These are phyloP conservation scores for Ophiognomonia clavigignenti-juglandacearum DNA, from an alignment of 2,329 filamentous ascomycete genomes.

Conservation along the genomic window DNA sequence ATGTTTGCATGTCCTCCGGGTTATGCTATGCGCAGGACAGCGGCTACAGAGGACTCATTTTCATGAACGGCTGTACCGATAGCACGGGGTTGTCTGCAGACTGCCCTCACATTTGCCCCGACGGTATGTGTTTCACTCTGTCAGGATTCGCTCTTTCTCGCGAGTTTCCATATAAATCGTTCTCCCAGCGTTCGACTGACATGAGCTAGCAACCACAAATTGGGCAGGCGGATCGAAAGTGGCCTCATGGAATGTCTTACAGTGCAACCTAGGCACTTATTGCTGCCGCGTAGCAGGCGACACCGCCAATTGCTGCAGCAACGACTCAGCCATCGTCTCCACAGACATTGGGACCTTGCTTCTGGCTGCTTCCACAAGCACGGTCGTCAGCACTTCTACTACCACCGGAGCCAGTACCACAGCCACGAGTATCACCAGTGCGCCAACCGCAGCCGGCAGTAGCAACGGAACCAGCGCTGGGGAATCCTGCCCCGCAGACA, in stretches of 20 bases:
- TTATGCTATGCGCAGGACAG: conserved; percentile 18
- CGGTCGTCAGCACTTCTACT: conserved; percentile 1
- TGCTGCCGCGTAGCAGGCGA: conserved; percentile 17
- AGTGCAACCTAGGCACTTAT: conserved; percentile 17
- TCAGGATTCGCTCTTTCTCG: too few species aligned
- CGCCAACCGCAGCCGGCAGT: not conserved
- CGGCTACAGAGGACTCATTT: conserved; percentile 17
- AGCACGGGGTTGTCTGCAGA: conserved; percentile 9
- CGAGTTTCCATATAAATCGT: too few species aligned
- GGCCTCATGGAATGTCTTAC: conserved; percentile 15
- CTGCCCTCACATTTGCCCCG: conserved; percentile 18
- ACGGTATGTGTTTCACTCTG: conserved; percentile 7
- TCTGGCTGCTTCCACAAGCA: not conserved
- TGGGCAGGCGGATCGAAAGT: conserved; percentile 10
- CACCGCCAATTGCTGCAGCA: conserved; percentile 17
- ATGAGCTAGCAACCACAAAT: conserved; percentile 10
- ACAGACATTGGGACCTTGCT: conserved; percentile 13
- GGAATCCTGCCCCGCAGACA: conserved; percentile 18
- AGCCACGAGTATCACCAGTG: not conserved
- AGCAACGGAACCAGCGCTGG: not conserved
- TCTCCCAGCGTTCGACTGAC: too few species aligned
- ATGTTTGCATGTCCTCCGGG: conserved; percentile 20
- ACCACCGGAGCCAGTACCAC: conserved; percentile 3
- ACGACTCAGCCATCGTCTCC: conserved; percentile 4
- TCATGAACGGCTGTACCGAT: conserved; percentile 20